Evolutionary conservation across 2,329 filamentous ascomycete genomes (phyloP).

Genomic region (Cladophialophora immunda): DNA sequence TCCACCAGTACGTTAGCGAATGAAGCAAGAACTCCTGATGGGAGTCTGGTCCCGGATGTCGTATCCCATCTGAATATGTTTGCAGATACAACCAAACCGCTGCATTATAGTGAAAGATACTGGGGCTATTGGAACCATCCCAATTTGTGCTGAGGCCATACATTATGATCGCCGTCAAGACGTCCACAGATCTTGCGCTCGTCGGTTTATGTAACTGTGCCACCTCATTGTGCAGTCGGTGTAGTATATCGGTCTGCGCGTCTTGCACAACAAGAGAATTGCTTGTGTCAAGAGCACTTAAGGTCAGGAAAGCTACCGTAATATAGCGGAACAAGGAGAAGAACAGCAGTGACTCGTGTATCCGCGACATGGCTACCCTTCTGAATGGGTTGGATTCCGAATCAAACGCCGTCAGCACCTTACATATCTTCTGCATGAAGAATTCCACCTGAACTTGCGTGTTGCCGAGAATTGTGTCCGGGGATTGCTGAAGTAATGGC

Average conservation of each 20-base stretch:
- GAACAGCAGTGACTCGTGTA: constrained; percentile 19
- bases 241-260: constrained; percentile 21
- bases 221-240: constrained; percentile 19
- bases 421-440: constrained; percentile 21
- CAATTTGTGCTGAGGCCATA: constrained; percentile 19
- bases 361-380: constrained; percentile 1
- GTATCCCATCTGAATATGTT: neutral
- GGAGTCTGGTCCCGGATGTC: neutral
- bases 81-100: constrained; percentile 13
- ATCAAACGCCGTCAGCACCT: constrained; percentile 12
- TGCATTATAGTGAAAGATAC: constrained; percentile 19
- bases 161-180: constrained; percentile 19
- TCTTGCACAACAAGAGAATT: constrained; percentile 4
- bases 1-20: constrained; percentile 20
- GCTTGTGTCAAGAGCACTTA: neutral
- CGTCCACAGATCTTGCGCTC: constrained; percentile 1
- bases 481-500: no score
- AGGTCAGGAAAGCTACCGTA: constrained; percentile 19
- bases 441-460: constrained; percentile 18
- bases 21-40: constrained; percentile 12
- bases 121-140: constrained; percentile 17
- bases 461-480: constrained; percentile 14
- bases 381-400: constrained; percentile 7
- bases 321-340: constrained; percentile 23
- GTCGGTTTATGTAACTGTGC: constrained; percentile 11